These are phyloP conservation scores for Hypericum perforatum DNA, from an alignment of 345 rosid genomes.

Conservation along the genomic window DNA sequence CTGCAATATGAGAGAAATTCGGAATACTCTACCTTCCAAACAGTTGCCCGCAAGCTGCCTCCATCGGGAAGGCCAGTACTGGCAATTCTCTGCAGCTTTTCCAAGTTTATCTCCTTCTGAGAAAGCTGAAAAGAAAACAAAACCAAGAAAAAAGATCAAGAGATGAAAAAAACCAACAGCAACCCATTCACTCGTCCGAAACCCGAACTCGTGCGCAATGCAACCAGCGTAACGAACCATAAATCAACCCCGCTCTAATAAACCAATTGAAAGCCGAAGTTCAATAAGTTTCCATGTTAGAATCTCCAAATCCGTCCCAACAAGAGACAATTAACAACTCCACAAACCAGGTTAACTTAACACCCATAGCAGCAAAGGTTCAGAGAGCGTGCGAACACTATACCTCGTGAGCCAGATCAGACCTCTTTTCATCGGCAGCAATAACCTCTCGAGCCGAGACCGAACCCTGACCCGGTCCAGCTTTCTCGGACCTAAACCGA, in stretches of 20 bases:
- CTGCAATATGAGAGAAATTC: too few relatives aligned
- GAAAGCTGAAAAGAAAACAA: slow-evolving; percentile 30
- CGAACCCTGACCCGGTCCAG: slow-evolving; percentile 15
- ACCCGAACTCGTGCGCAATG: too few relatives aligned
- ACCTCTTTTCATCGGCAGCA: slow-evolving; percentile 54
- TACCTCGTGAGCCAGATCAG: slow-evolving; percentile 52
- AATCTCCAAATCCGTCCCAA: too few relatives aligned
- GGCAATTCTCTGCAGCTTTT: slow-evolving; percentile 47
- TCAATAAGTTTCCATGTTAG: too few relatives aligned
- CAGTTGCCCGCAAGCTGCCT: slow-evolving; percentile 45
- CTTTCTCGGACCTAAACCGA: slow-evolving; percentile 20
- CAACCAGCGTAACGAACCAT: too few relatives aligned
- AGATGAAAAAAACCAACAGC: not conserved
- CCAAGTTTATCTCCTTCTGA: slow-evolving; percentile 50
- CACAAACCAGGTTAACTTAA: not conserved
- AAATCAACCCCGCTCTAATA: too few relatives aligned
- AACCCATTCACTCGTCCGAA: not conserved
- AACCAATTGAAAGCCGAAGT: too few relatives aligned
- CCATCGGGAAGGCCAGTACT: slow-evolving; percentile 48
- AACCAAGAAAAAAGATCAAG: not conserved
- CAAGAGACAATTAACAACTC: too few relatives aligned
- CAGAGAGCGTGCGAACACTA: not conserved
- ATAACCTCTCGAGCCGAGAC: slow-evolving; percentile 29
- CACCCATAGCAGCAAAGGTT: not conserved
- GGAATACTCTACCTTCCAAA: slow-evolving; percentile 48